Percentiles rank a stretch among this genome's conserved stretches.
These are phyloP conservation scores for Irpex rosettiformis DNA, from an alignment of 1,284 basidiomycete genomes.

Conservation along the genomic window DNA sequence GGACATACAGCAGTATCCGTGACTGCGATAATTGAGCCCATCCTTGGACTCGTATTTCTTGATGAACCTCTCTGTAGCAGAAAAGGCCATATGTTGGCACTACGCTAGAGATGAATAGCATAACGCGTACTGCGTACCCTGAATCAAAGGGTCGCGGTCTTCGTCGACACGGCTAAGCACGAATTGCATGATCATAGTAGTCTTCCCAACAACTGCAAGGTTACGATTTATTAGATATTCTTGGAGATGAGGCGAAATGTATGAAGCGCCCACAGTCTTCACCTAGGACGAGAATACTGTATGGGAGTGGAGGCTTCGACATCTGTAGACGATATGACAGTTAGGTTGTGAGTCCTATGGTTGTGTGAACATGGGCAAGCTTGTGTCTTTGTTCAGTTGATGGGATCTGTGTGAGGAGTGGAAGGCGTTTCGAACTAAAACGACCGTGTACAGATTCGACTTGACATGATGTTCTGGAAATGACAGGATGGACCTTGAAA, in stretches of 20 bases:
- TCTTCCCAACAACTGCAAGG: constrained; percentile 89
- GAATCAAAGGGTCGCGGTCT: constrained; percentile 98
- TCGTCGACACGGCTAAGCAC: constrained; percentile 97
- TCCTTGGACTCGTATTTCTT: constrained; percentile 98
- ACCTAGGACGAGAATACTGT: constrained; percentile 96
- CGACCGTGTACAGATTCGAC: neutral
- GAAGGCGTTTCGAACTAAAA: neutral
- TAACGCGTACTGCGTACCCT: constrained; percentile 49
- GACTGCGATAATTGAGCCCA: constrained; percentile 95
- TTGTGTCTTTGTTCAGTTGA: no score
- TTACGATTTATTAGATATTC: neutral
- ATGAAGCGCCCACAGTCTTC: constrained; percentile 77
- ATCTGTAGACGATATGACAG: neutral
- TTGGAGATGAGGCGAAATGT: neutral
- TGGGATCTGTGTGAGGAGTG: neutral
- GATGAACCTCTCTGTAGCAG: constrained; percentile 82
- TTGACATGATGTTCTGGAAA: neutral
- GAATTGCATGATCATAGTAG: constrained; percentile 96
- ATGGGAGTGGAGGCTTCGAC: constrained; percentile 29
- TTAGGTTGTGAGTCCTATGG: neutral
- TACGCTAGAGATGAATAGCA: constrained; percentile 13
- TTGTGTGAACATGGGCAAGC: neutral
- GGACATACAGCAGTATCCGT: constrained; percentile 78
- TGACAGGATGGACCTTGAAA: no score
- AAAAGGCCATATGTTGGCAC: neutral